Percentiles rank a stretch among this genome's conserved stretches.
These are phyloP conservation scores for Gloeostereum incarnatum DNA, from an alignment of 768 basidiomycete species.

Conservation along the genomic window DNA sequence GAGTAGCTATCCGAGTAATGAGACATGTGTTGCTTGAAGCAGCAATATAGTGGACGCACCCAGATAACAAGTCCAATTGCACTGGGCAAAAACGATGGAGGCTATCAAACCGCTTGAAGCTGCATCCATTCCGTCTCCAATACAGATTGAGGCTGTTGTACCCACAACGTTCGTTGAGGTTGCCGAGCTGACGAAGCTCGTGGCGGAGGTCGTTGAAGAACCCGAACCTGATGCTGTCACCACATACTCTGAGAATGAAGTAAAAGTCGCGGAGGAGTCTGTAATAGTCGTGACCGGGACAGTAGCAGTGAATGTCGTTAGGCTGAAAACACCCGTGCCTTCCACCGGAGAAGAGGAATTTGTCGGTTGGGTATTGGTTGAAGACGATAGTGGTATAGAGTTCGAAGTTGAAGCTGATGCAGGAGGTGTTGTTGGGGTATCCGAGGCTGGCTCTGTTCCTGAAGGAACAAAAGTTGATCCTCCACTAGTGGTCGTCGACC, in stretches of 20 bases:
- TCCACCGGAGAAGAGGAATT: neutral
- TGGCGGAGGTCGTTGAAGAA: slow-evolving; percentile 10
- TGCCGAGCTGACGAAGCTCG: slow-evolving; percentile 11
- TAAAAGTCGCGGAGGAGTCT: slow-evolving; percentile 29
- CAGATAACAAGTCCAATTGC: slow-evolving; percentile 55
- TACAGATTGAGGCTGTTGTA: slow-evolving; percentile 41
- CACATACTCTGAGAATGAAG: slow-evolving; percentile 27
- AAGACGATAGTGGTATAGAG: neutral
- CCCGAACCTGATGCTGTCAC: slow-evolving; percentile 11
- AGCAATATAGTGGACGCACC: slow-evolving; percentile 32
- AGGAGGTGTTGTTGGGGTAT: slow-evolving; percentile 2
- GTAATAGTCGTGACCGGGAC: slow-evolving; percentile 30
- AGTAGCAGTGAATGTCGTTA: slow-evolving; percentile 17
- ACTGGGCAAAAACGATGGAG: slow-evolving; percentile 46
- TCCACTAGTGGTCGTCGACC: slow-evolving; percentile 14
- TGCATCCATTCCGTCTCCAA: slow-evolving; percentile 57
- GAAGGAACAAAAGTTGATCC: slow-evolving; percentile 12
- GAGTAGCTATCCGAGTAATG: slow-evolving; percentile 30
- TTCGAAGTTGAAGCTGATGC: neutral
- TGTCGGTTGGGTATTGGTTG: neutral
- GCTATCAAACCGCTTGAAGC: slow-evolving; percentile 53
- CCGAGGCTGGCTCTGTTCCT: slow-evolving; percentile 2
- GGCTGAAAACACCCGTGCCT: slow-evolving; percentile 1
- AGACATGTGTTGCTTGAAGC: neutral
- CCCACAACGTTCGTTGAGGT: slow-evolving; percentile 13